phyloP scores from a whole-genome alignment of 73 alveolate genomes.

The Breviolum minutum region DNA sequence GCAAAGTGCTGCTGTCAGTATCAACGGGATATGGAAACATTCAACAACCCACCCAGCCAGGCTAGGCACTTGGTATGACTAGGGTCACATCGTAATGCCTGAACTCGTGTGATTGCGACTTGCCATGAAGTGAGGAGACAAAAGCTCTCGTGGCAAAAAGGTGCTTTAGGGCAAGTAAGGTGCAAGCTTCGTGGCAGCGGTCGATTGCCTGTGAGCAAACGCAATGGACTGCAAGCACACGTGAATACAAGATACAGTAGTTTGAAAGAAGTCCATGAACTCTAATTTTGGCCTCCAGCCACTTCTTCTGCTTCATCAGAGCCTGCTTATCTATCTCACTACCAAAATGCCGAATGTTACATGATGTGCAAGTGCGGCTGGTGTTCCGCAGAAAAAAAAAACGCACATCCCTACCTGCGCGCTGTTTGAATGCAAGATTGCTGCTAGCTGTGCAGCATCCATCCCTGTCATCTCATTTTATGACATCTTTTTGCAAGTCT shows the following conservation, averaged over 20 bases:
- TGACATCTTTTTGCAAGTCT: too few relatives aligned
- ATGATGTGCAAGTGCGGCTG: not conserved
- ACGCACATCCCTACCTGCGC: slow-evolving; percentile 31
- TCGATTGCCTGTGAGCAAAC: slow-evolving; percentile 29
- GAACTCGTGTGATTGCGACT: not conserved
- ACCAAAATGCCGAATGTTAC: not conserved
- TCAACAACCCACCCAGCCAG: too few relatives aligned
- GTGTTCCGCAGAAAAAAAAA: not conserved
- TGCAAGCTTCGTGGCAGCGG: slow-evolving; percentile 37
- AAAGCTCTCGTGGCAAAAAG: too few relatives aligned
- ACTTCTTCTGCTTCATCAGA: slow-evolving; percentile 68
- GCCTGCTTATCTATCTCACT: not conserved
- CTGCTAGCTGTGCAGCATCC: slow-evolving; percentile 14
- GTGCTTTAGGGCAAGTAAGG: not conserved
- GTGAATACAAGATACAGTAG: not conserved
- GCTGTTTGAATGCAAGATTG: slow-evolving; percentile 66
- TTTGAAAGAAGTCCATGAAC: too few relatives aligned
- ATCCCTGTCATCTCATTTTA: not conserved
- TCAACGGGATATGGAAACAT: not conserved
- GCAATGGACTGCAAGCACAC: not conserved
- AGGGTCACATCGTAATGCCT: slow-evolving; percentile 62
- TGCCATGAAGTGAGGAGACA: not conserved
- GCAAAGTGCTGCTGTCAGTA: not conserved
- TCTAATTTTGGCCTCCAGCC: slow-evolving; percentile 44
- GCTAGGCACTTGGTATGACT: slow-evolving; percentile 35